Base-by-base conservation (phyloP, 306 rosid species). In the Betula pendula region DNA sequence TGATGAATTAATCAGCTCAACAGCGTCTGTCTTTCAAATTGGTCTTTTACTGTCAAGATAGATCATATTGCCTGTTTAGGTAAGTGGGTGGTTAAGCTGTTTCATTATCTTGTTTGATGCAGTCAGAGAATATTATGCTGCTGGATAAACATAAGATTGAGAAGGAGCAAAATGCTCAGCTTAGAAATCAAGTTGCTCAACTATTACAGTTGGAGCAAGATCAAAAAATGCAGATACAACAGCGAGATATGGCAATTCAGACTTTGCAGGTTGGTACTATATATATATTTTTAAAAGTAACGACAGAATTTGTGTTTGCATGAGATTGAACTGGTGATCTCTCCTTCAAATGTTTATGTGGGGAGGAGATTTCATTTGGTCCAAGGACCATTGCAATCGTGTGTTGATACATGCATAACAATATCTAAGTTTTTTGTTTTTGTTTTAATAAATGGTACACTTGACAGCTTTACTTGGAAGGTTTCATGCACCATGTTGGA, bases 121-220 rank as follows among this genome's bases (percentile, higher is more conserved):
- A 95, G 98, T 77, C 89, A 19, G 98, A 94, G 84, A 90, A 90
- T 88, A 78, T 80, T 77, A 78, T 87, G 85, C 91, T 94, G 51
- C 82, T 83, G 51, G 97, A 95, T 80, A 90, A 90, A 76, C 85
- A 83, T 66, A 90, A 89, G 84, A 86, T 86, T 68, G 97, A 95
- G 81, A 92, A 90, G 84, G 98, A 95, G 77, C 97, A 95, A 83
- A 95, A 88, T 77, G 84, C 84, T 73, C 96, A 88, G 90, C 88
- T 92, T 77, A 86, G 90, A 87, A 88, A 84, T 89, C 97, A 92
- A 92, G 97, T 95, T 73, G 90, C 97, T 85, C 97, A 92, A 70
- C 89, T 95, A 71, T 81, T 89, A 82, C 90, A 82, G 86, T 81
- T 78, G 84, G 97, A 92, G 86, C 97, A 95, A 87, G 98, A 90